A percentile compares a stretch with the other conserved stretches of the same genome.
These are phyloP conservation scores for Aspergillus clavatus DNA, from an alignment of 2,329 filamentous ascomycete species.

Conservation along the genomic window DNA sequence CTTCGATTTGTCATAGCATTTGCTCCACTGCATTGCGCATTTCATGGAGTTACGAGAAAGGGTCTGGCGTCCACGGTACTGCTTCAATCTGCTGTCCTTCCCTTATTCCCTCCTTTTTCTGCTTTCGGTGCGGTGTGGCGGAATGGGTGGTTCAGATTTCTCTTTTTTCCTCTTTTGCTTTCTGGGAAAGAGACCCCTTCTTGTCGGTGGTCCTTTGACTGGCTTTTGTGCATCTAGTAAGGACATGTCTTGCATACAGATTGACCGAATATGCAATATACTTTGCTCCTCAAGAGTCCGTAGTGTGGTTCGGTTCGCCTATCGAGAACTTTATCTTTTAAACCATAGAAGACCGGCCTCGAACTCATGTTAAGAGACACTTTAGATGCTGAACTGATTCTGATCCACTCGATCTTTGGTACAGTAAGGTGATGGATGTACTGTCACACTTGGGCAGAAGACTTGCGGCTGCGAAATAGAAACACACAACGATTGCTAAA, in stretches of 20 bases:
- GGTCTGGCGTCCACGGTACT: conserved; percentile 19
- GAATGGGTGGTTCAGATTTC: not conserved
- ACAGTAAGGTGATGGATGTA: no score
- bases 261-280: not conserved
- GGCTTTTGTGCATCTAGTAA: conserved; percentile 5
- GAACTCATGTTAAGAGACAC: no score
- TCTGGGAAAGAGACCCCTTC: conserved; percentile 1
- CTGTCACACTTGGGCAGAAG: no score
- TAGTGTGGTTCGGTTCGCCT: no score
- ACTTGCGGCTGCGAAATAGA: no score
- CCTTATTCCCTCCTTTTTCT: conserved; percentile 5
- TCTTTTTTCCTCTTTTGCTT: no score
- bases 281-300: no score
- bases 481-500: no score
- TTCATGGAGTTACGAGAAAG: conserved; percentile 23
- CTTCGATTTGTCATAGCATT: conserved; percentile 6
- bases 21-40: conserved; percentile 22
- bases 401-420: no score
- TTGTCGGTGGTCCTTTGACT: not conserved
- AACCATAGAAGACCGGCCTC: no score
- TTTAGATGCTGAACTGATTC: no score
- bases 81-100: conserved; percentile 6
- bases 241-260: not conserved
- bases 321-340: no score
- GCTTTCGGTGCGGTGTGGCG: not conserved